Base-by-base conservation (phyloP, 495 filamentous ascomycete species). In the Penicillium angulare region DNA sequence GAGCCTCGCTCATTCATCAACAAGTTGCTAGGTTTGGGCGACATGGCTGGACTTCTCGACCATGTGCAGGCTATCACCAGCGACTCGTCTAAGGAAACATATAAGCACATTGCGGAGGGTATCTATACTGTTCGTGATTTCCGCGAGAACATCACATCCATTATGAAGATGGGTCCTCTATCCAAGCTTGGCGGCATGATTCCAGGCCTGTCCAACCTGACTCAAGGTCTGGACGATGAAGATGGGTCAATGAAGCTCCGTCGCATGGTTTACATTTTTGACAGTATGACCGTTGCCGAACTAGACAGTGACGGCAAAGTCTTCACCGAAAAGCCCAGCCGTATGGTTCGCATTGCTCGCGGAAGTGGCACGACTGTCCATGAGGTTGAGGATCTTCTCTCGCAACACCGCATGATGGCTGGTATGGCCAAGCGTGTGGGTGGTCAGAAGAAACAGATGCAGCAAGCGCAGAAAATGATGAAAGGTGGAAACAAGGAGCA, bases 161-260 rank as follows among this genome's bases (percentile, higher is more conserved):
- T 99, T 66, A 97, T 97, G 92, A 99, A 99, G 72, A 97, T 99
- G 93, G 93, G 93, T 0, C 93, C 93, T 1, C 72, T 99, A 10
- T 90, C 86, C 29, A 99, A 99, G 71, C 92, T 99, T 79, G 95
- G 95, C 0, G 91, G 92, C 60, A 99, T 99, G 93, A 97, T 99
- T 45, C 93, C 93, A 0, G 95, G 93, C 24, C 83, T 97, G 53
- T 86, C 85, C 41, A 87, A 89, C 58, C 86, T 97, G 77, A 97
- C 96, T 78, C 83, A 87, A 21, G 89, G 89, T 33, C 91, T 97
- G 77, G 92, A 97, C 67, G 93, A 99, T 66, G 95, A 97, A 63
- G 92, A 97, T 62, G 93, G 92, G 3, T 85, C 83, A 20, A 67
- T 86, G 64, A 97, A 97, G 71, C 80, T 99, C 35, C 92, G 93